A percentile compares a stretch with the other conserved stretches of the same genome.
Evolutionary conservation across 2,329 filamentous ascomycete species (phyloP).

Genomic region (Trichoderma atroviride): DNA sequence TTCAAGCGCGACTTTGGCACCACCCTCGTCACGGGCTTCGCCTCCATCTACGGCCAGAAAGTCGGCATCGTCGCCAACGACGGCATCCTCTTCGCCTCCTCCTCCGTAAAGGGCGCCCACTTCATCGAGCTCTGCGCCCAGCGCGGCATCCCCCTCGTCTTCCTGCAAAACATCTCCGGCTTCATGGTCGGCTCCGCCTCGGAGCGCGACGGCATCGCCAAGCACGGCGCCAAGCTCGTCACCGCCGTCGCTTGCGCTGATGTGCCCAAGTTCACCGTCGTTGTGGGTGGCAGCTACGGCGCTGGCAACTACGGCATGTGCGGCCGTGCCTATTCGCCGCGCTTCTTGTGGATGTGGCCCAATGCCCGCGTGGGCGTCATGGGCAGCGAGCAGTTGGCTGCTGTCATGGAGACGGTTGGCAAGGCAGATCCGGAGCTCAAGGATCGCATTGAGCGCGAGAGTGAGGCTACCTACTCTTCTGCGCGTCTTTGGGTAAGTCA

Average conservation of each 20-base stretch:
- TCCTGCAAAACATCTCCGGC: slow-evolving; percentile 94
- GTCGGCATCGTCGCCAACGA: slow-evolving; percentile 96
- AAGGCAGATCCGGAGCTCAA: slow-evolving; percentile 79
- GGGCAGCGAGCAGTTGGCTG: slow-evolving; percentile 87
- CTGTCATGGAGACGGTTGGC: slow-evolving; percentile 94
- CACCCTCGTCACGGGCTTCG: slow-evolving; percentile 90
- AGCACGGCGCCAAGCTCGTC: slow-evolving; percentile 96
- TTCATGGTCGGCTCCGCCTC: slow-evolving; percentile 98
- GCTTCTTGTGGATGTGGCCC: slow-evolving; percentile 96
- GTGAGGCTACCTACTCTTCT: slow-evolving; percentile 83
- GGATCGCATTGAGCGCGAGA: slow-evolving; percentile 85
- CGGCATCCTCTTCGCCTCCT: slow-evolving; percentile 89
- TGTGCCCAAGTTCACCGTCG: slow-evolving; percentile 95
- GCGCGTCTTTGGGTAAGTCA: slow-evolving; percentile 79
- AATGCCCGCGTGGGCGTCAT: slow-evolving; percentile 96
- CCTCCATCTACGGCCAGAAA: slow-evolving; percentile 82
- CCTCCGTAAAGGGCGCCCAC: slow-evolving; percentile 89
- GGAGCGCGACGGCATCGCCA: slow-evolving; percentile 93
- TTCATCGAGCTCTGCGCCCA: slow-evolving; percentile 95
- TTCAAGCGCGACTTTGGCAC: slow-evolving; percentile 92
- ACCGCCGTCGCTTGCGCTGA: slow-evolving; percentile 92
- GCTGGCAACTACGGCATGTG: slow-evolving; percentile 99
- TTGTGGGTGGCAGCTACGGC: slow-evolving; percentile 90
- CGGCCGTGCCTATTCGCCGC: slow-evolving; percentile 86
- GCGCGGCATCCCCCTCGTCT: slow-evolving; percentile 84